phyloP scores from a whole-genome alignment of 352 stramenopile genomes.

The Plasmopara muralis region DNA sequence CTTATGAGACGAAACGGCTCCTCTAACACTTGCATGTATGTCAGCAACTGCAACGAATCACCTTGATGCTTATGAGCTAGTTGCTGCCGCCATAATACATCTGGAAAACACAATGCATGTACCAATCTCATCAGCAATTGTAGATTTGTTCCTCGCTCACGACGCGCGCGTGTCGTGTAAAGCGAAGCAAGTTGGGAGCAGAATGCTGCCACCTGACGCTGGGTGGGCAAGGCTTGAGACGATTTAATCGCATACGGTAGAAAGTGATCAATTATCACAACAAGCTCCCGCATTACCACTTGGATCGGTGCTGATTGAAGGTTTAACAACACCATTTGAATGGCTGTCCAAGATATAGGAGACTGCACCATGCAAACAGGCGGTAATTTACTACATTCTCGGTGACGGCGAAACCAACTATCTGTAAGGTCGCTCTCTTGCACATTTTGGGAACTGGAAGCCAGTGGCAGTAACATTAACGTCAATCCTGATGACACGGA shows the following conservation, averaged over 20 bases:
- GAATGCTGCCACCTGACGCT: conserved; percentile 22
- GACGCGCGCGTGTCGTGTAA: conserved; percentile 27
- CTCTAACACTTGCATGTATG: conserved; percentile 41
- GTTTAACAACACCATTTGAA: conserved; percentile 18
- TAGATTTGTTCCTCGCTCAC: conserved; percentile 21
- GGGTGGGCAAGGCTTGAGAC: conserved; percentile 6
- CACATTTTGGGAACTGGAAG: conserved; percentile 13
- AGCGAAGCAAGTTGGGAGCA: conserved; percentile 31
- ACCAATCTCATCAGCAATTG: conserved; percentile 32
- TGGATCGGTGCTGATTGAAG: conserved; percentile 31
- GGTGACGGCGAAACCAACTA: conserved; percentile 30
- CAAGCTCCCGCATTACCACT: conserved; percentile 25
- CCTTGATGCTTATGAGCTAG: conserved; percentile 20
- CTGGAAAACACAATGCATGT: conserved; percentile 43
- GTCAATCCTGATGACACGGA: conserved; percentile 14
- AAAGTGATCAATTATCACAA: conserved; percentile 27
- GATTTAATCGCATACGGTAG: conserved; percentile 26
- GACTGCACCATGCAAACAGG: conserved; percentile 10
- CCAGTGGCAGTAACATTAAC: conserved; percentile 24
- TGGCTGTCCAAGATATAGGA: conserved; percentile 24
- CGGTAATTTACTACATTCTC: conserved; percentile 12
- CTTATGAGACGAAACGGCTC: conserved; percentile 51
- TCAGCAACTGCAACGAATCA: conserved; percentile 23
- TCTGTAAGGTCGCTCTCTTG: conserved; percentile 15
- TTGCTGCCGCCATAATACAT: conserved; percentile 31